Base-by-base conservation (phyloP, 805 yeast genomes). In the Monosporozyma servazzii region DNA sequence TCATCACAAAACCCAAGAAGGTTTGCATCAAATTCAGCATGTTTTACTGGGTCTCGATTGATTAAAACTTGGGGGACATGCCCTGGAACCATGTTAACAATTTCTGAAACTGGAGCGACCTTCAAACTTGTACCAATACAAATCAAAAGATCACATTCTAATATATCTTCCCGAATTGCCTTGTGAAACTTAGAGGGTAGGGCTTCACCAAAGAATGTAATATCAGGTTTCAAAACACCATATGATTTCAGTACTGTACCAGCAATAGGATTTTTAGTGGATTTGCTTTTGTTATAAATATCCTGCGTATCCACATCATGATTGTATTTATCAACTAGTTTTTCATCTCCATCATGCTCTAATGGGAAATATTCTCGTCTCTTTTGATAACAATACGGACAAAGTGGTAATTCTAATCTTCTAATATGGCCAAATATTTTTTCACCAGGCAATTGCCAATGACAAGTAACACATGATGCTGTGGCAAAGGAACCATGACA, bases 401-500 rank as follows among this genome's bases (percentile, higher is more conserved):
- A 89, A 50, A 79, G 67, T 1, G 96, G 88, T 29, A 89, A 70
- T 51, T 78, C 78, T 48, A 78, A 73, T 2, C 69, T 69, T 56
- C 83, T 71, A 41, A 89, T 81, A 50, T 77, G 78, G 13, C 75
- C 75, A 60, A 74, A 86, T 2, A 89, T 73, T 25, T 74, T 74
- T 48, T 76, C 78, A 17, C 96, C 96, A 1, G 79, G 77, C 6
- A 82, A 79, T 61, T 75, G 71, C 63, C 77, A 77, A 48, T 78
- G 75, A 65, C 97, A 89, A 2, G 90, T 81, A 36, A 82, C 74
- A 63, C 97, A 89, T 3, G 89, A 80, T 8, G 96, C 96, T 0
- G 79, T 77, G 0, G 95, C 96, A 68, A 89, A 89, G 2, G 95
- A 86, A 1, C 96, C 96, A 68, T 89, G 96, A 63, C 96, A 89